Base-by-base conservation (phyloP, 495 filamentous ascomycete genomes). In the Corynascus novoguineensis region DNA sequence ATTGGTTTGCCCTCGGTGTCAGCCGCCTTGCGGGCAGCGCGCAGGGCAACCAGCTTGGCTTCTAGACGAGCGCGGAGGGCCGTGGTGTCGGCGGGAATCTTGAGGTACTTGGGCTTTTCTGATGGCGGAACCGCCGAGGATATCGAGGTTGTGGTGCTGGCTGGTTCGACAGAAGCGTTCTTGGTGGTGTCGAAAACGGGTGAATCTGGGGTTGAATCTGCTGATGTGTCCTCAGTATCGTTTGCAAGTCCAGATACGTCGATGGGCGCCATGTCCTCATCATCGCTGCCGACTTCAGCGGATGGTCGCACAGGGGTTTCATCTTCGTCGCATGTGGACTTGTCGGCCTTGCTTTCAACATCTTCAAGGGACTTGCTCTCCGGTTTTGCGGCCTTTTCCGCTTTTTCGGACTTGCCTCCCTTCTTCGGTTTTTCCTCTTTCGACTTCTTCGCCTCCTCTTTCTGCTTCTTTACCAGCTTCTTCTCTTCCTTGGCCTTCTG, bases 1-100 rank as follows among this genome's bases (percentile, higher is more conserved):
- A 92, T 85, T 25, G 89, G 86, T 56, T 84, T 82, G 60, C 88
- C 88, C 64, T 95, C 81, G 5, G 81, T 77, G 14, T 86, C 88
- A 60, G 92, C 88, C 22, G 91, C 90, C 64, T 93, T 92, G 47
- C 90, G 85, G 24, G 78, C 80, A 1, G 87, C 86, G 50, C 91
- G 86, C 24, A 98, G 81, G 25, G 82, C 85, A 59, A 91, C 85
- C 50, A 98, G 88, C 54, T 82, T 88, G 60, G 85, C 87, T 45
- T 85, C 81, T 42, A 98, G 78, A 24, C 90, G 87, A 29, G 84
- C 81, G 66, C 84, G 83, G 35, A 95, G 75, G 17, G 83, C 78
- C 53, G 86, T 81, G 27, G 84, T 82, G 64, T 89, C 86, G 57
- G 81, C 68, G 29, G 80, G 80, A 25, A 81, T 62, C 57, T 80